Conservation (phyloP, 2,329 filamentous ascomycete genomes). For the Ophiobolus disseminans region DNA sequence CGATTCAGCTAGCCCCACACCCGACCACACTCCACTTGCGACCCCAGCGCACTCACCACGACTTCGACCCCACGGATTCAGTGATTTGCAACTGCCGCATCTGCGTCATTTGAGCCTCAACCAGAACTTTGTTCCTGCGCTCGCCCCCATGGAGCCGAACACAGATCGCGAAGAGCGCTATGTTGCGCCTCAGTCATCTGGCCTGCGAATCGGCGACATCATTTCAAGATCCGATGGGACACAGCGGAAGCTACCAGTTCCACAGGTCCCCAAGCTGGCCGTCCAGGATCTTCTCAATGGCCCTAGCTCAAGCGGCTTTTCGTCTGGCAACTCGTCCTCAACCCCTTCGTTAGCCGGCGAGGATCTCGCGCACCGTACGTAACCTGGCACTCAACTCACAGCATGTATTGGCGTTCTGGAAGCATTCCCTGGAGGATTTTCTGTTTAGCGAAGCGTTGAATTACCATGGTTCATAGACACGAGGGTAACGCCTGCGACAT, state of each 20-base stretch:
- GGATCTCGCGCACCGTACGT: conserved; percentile 49
- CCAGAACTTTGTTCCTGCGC: conserved; percentile 64
- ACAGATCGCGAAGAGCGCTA: conserved; percentile 67
- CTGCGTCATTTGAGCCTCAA: conserved; percentile 76
- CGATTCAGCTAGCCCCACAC: conserved; percentile 92
- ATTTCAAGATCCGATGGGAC: conserved; percentile 87
- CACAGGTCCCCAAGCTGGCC: conserved; percentile 87
- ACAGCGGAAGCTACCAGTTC: conserved; percentile 88
- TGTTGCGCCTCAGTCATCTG: conserved; percentile 63
- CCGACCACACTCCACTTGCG: conserved; percentile 97
- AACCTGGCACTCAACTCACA: conserved; percentile 19
- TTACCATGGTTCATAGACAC: conserved; percentile 35
- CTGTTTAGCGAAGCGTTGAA: conserved; percentile 45
- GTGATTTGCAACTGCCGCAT: conserved; percentile 82
- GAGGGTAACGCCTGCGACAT: conserved; percentile 31
- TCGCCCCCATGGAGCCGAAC: conserved; percentile 74
- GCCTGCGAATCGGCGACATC: conserved; percentile 88
- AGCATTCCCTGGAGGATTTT: conserved; percentile 39
- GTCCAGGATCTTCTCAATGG: conserved; percentile 82
- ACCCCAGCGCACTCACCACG: conserved; percentile 95
- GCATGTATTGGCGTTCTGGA: conserved; percentile 42
- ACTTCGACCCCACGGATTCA: conserved; percentile 75
- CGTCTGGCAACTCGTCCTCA: conserved; percentile 78
- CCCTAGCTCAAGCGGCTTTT: conserved; percentile 63
- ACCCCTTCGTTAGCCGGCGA: conserved; percentile 77